These are phyloP conservation scores for Cladophialophora exuberans DNA, from an alignment of 2,329 filamentous ascomycete species.

Conservation along the genomic window DNA sequence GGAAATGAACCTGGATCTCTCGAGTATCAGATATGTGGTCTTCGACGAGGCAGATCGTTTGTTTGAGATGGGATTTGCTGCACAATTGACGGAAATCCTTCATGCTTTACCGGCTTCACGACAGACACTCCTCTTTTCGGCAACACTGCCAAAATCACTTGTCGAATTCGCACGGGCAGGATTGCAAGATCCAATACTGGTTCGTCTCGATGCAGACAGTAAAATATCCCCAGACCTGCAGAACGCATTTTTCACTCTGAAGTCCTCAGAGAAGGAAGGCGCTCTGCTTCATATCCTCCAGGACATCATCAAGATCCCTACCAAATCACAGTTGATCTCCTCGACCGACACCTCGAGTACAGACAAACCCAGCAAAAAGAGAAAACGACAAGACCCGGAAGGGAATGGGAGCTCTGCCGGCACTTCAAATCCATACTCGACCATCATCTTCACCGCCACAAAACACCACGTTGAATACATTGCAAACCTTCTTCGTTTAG, in stretches of 20 bases:
- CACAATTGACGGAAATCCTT: slow-evolving; percentile 90
- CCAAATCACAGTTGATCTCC: slow-evolving; percentile 47
- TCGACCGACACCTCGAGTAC: slow-evolving; percentile 49
- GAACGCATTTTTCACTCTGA: slow-evolving; percentile 91
- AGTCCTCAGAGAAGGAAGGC: slow-evolving; percentile 91
- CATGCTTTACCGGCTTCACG: slow-evolving; percentile 80
- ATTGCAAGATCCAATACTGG: slow-evolving; percentile 85
- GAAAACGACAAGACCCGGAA: slow-evolving; percentile 55
- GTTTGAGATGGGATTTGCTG: slow-evolving; percentile 98
- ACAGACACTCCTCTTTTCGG: slow-evolving; percentile 93
- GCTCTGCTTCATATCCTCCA: slow-evolving; percentile 86
- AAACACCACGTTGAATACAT: slow-evolving; percentile 98
- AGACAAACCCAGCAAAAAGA: slow-evolving; percentile 50
- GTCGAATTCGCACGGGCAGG: slow-evolving; percentile 96
- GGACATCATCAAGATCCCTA: slow-evolving; percentile 89
- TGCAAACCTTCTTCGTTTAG: slow-evolving; percentile 73
- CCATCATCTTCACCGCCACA: slow-evolving; percentile 90
- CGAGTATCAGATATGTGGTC: slow-evolving; percentile 88
- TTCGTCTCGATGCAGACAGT: slow-evolving; percentile 89
- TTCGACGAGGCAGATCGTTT: slow-evolving; percentile 97
- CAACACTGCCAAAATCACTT: slow-evolving; percentile 87
- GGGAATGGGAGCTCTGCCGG: slow-evolving; percentile 46
- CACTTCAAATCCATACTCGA: slow-evolving; percentile 84
- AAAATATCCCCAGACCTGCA: slow-evolving; percentile 97
- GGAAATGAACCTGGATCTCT: slow-evolving; percentile 91